Percentiles rank a stretch among this genome's conserved stretches.
These are phyloP conservation scores for Carex arenaria DNA, from an alignment of 202 grass and related monocot species.

Conservation along the genomic window DNA sequence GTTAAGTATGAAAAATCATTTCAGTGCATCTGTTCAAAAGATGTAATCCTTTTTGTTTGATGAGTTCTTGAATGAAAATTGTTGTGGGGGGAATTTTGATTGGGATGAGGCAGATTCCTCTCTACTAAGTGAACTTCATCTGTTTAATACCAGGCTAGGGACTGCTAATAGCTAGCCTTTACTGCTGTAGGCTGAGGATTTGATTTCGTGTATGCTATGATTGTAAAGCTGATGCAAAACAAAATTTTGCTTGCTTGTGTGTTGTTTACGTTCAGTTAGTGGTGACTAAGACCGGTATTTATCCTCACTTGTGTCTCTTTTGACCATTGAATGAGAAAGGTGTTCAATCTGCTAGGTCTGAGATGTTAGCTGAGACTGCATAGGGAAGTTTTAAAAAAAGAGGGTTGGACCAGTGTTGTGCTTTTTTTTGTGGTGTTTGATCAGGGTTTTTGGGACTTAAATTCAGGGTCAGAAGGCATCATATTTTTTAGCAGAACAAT, in stretches of 20 bases:
- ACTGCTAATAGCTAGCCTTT: too few species aligned
- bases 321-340: background rate
- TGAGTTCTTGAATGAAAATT: background rate
- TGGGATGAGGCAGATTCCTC: too few species aligned
- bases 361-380: too few species aligned
- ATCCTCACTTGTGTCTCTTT: background rate
- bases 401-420: too few species aligned
- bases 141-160: background rate
- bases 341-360: too few species aligned
- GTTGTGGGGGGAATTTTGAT: too few species aligned
- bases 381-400: too few species aligned
- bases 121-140: background rate
- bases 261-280: background rate
- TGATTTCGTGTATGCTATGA: background rate
- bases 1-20: background rate
- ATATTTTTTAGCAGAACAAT: too few species aligned
- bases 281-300: background rate
- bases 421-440: too few species aligned
- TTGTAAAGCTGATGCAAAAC: background rate
- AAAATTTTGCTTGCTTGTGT: background rate
- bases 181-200: too few species aligned
- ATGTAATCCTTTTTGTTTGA: conserved; percentile 16
- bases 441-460: too few species aligned
- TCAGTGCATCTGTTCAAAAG: background rate
- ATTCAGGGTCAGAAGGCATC: too few species aligned